Evolutionary conservation across 805 yeast species (phyloP).

Genomic region (Huiozyma naganishii): DNA sequence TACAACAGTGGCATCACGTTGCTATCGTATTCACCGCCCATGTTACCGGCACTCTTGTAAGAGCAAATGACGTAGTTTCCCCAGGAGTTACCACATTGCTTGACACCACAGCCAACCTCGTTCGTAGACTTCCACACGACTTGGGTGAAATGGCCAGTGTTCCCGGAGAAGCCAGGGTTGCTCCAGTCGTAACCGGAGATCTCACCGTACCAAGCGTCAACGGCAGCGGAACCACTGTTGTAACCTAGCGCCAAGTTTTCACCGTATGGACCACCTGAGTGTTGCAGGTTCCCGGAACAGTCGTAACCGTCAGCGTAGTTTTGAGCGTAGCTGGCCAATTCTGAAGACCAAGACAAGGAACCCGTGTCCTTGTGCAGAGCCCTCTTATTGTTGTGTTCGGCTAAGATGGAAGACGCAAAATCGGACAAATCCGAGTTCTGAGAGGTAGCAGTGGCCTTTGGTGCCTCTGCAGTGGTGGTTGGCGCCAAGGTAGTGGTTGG

Average conservation of each 20-base stretch:
- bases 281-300: conserved; percentile 49
- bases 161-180: conserved; percentile 36
- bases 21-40: conserved; percentile 38
- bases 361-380: conserved; percentile 22
- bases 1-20: conserved; percentile 18
- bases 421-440: conserved; percentile 1
- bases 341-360: conserved; percentile 39
- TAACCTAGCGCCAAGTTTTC: conserved; percentile 69
- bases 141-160: conserved; percentile 64
- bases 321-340: conserved; percentile 38
- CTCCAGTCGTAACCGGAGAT: conserved; percentile 44
- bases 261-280: conserved; percentile 50
- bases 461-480: background rate
- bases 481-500: background rate
- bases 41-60: conserved; percentile 68
- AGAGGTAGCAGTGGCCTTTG: background rate
- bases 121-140: conserved; percentile 55
- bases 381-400: conserved; percentile 41
- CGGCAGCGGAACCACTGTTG: conserved; percentile 29
- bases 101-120: conserved; percentile 60
- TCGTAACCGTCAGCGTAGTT: conserved; percentile 39
- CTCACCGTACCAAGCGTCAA: conserved; percentile 69
- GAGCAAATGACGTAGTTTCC: conserved; percentile 63
- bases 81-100: conserved; percentile 43
- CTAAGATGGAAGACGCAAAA: conserved; percentile 1